phyloP scores from a whole-genome alignment of 371 early-diverging fungal species.

The Parasitella parasitica region DNA sequence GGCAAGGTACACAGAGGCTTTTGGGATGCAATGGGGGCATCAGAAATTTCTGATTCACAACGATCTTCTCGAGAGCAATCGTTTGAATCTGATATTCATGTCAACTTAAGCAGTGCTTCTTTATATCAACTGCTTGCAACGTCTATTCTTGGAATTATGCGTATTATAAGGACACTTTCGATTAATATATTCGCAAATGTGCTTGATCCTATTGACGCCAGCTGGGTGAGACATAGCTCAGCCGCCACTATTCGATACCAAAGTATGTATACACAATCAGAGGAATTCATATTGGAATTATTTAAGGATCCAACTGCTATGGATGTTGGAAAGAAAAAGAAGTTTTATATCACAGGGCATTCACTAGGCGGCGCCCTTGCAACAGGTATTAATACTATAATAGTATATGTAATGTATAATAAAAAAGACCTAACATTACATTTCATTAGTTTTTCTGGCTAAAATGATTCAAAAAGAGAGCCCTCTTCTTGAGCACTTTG shows the following conservation, averaged over 20 bases:
- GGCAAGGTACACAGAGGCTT: conserved; percentile 57
- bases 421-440: too few relatives aligned
- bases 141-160: conserved; percentile 24
- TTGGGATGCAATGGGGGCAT: conserved; percentile 55
- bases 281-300: conserved; percentile 26
- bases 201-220: conserved; percentile 44
- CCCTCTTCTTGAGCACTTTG: conserved; percentile 42
- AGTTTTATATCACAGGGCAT: conserved; percentile 39
- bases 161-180: conserved; percentile 26
- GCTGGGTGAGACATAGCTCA: conserved; percentile 34
- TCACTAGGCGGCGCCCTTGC: conserved; percentile 44
- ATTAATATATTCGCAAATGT: conserved; percentile 38
- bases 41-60: neutral
- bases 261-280: conserved; percentile 39
- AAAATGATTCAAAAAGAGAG: conserved; percentile 58
- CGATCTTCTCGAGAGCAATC: neutral
- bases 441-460: conserved; percentile 54
- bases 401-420: too few relatives aligned
- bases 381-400: too few relatives aligned
- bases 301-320: conserved; percentile 3
- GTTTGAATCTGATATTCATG: conserved; percentile 14
- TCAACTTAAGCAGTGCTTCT: conserved; percentile 33
- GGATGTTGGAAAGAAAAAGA: conserved; percentile 13
- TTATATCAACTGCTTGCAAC: conserved; percentile 32
- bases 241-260: conserved; percentile 25